A percentile compares a stretch with the other conserved stretches of the same genome.
Conservation (phyloP, 73 alveolate species). For the Durusdinium trenchii region DNA sequence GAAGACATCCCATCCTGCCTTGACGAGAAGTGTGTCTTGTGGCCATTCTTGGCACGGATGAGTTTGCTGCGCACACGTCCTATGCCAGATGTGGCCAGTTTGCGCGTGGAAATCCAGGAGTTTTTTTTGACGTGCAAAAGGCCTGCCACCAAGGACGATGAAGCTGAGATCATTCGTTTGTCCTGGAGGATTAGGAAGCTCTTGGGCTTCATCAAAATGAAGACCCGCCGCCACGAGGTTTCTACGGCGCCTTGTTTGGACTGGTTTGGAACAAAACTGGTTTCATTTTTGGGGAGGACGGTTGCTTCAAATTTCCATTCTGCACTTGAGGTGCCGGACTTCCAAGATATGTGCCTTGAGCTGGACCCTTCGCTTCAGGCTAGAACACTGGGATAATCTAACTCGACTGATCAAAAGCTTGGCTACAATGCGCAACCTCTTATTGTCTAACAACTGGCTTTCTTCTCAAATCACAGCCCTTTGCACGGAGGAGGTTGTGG, state of each 20-base stretch:
- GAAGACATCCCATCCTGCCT: conserved; percentile 6
- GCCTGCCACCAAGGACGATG: background rate
- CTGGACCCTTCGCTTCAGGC: background rate
- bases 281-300: background rate
- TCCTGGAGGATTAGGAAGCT: conserved; percentile 8
- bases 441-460: background rate
- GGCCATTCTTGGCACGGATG: background rate
- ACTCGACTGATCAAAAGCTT: too few species aligned
- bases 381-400: background rate
- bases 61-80: background rate
- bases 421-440: too few species aligned
- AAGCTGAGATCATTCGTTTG: background rate
- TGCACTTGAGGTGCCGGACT: conserved; percentile 15
- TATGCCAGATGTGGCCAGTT: background rate
- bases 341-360: background rate
- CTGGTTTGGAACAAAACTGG: background rate
- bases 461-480: too few species aligned
- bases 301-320: background rate
- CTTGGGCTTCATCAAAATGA: conserved; percentile 9
- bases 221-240: background rate
- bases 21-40: background rate
- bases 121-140: background rate
- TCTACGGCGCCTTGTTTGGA: background rate
- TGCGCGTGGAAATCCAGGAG: background rate
- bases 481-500: background rate